Conservation (phyloP, 257 asterid species). For the Oldenlandia corymbosa region DNA sequence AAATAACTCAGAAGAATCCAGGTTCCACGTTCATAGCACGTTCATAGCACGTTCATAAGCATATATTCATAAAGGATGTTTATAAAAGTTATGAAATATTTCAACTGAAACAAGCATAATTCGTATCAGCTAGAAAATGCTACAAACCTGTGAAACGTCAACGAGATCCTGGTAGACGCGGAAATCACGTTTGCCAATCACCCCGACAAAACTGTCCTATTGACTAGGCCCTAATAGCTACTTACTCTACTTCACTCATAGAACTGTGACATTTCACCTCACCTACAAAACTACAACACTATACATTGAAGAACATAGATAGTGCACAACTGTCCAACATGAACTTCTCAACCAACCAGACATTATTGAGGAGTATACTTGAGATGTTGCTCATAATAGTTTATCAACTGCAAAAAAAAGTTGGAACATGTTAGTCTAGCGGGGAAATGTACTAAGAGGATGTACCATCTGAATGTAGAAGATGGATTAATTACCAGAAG, state of each 20-base stretch:
- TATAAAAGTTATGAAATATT: neutral
- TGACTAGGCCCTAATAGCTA: neutral
- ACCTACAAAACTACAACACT: constrained; percentile 35
- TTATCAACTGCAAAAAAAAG: constrained; percentile 61
- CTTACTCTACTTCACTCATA: neutral
- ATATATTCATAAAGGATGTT: no score
- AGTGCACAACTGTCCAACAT: constrained; percentile 8
- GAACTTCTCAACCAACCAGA: constrained; percentile 17
- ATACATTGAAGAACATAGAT: constrained; percentile 25
- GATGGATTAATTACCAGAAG: constrained; percentile 46
- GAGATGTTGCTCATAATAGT: constrained; percentile 72
- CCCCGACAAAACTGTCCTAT: neutral
- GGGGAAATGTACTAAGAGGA: neutral
- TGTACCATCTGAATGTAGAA: neutral
- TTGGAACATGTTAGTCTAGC: constrained; percentile 3
- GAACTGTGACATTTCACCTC: constrained; percentile 15
- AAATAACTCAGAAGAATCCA: neutral
- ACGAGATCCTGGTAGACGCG: neutral
- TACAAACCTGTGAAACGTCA: no score
- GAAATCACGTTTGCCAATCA: no score
- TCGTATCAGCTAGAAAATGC: neutral
- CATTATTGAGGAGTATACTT: constrained; percentile 47
- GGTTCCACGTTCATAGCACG: no score
- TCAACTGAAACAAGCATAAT: neutral
- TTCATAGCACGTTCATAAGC: no score